These are phyloP conservation scores for Boletellus emodensis DNA, from an alignment of 768 basidiomycete species.

Conservation along the genomic window DNA sequence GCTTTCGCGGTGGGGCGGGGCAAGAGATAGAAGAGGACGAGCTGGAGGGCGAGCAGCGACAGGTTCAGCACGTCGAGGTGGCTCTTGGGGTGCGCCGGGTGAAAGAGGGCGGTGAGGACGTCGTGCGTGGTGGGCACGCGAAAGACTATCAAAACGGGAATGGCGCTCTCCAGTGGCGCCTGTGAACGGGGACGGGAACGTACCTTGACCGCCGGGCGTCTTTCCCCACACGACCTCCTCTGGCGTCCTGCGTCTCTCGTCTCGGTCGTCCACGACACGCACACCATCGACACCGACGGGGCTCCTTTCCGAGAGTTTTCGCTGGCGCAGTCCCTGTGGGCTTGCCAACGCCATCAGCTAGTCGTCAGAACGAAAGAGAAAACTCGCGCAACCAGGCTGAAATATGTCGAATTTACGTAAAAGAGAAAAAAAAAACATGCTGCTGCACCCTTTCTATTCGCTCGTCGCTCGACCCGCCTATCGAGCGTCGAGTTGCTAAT, in stretches of 20 bases:
- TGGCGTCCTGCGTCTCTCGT: slow-evolving; percentile 7
- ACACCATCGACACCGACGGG: background rate
- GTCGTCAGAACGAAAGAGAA: background rate
- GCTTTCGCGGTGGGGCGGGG: slow-evolving; percentile 49
- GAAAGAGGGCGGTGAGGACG: slow-evolving; percentile 79
- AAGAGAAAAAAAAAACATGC: slow-evolving; percentile 1
- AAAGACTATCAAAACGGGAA: slow-evolving; percentile 58
- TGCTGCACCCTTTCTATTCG: slow-evolving; percentile 40
- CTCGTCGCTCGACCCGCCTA: slow-evolving; percentile 42
- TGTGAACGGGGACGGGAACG: slow-evolving; percentile 6
- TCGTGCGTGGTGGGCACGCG: slow-evolving; percentile 90
- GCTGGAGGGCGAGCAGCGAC: slow-evolving; percentile 70
- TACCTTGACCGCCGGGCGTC: slow-evolving; percentile 77
- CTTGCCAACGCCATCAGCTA: slow-evolving; percentile 17
- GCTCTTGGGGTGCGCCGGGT: slow-evolving; percentile 80
- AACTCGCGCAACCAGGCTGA: background rate
- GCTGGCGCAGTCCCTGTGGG: slow-evolving; percentile 23
- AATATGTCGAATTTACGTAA: slow-evolving; percentile 14
- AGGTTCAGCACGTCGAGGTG: slow-evolving; percentile 86
- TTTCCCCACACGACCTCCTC: slow-evolving; percentile 85
- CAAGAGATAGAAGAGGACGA: slow-evolving; percentile 67
- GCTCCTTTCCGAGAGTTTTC: slow-evolving; percentile 7
- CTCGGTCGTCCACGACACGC: slow-evolving; percentile 10
- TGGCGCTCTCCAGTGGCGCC: background rate
- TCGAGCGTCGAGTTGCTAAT: slow-evolving; percentile 52